Percentiles rank a stretch among this genome's conserved stretches.
Conservation (phyloP, 2,329 filamentous ascomycete genomes). For the Monosporascus cannonballus region DNA sequence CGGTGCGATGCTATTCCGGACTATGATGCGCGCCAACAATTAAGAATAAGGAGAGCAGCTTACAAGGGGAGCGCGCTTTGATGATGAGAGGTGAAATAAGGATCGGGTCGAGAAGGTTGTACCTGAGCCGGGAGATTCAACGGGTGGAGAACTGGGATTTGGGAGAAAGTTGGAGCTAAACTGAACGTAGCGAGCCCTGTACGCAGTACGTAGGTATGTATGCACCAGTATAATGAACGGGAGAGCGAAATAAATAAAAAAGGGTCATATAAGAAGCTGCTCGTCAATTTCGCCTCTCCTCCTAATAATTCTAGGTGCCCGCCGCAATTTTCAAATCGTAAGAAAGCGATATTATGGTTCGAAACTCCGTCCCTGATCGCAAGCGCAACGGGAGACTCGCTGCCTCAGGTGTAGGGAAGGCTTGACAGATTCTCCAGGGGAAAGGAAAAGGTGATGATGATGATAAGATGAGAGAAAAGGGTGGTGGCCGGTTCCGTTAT, state of each 20-base stretch:
- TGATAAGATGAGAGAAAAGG: background rate
- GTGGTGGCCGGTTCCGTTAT: background rate
- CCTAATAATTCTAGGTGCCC: no score
- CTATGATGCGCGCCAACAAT: background rate
- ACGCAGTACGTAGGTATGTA: background rate
- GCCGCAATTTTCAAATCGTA: no score
- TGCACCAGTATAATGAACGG: background rate
- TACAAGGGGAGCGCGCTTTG: background rate
- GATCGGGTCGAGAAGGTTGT: background rate
- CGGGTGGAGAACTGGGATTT: background rate
- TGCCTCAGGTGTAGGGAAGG: background rate
- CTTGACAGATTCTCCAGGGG: background rate
- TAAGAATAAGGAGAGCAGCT: background rate
- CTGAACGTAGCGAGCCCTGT: background rate
- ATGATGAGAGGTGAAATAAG: background rate
- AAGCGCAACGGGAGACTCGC: background rate
- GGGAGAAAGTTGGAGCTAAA: background rate
- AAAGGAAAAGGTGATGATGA: background rate
- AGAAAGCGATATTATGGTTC: background rate
- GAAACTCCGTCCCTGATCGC: background rate
- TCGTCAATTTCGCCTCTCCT: no score
- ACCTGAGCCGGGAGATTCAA: background rate
- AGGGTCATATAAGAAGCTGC: no score
- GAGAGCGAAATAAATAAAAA: background rate
- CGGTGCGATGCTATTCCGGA: background rate